Percentiles rank a stretch among this genome's conserved stretches.
Evolutionary conservation across 2,329 filamentous ascomycete genomes (phyloP).

Genomic region (Curvularia sp.): DNA sequence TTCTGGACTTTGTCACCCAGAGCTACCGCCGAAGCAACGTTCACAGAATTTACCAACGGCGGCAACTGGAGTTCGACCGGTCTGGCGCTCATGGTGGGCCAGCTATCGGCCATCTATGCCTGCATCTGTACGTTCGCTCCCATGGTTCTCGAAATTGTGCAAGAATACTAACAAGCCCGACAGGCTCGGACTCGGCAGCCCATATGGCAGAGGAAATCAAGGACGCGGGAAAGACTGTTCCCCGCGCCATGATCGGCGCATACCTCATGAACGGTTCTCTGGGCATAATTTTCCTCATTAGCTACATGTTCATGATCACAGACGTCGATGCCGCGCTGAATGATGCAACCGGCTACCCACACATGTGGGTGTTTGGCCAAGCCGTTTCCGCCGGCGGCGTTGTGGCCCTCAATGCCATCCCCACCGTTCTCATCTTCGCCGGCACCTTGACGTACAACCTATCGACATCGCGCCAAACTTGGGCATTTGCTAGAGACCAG

Average conservation of each 20-base stretch:
- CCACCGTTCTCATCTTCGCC: slow-evolving; percentile 40
- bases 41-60: slow-evolving; percentile 47
- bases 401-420: slow-evolving; percentile 41
- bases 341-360: slow-evolving; percentile 42
- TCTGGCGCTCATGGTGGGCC: slow-evolving; percentile 51
- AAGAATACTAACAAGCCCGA: slow-evolving; percentile 15
- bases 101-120: slow-evolving; percentile 48
- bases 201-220: slow-evolving; percentile 56
- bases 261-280: slow-evolving; percentile 51
- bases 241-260: slow-evolving; percentile 51
- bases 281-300: slow-evolving; percentile 46
- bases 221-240: slow-evolving; percentile 51
- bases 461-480: slow-evolving; percentile 45
- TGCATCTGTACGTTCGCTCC: slow-evolving; percentile 39
- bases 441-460: slow-evolving; percentile 43
- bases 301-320: slow-evolving; percentile 46
- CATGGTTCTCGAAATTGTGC: too few relatives aligned
- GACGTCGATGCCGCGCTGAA: slow-evolving; percentile 39
- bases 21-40: slow-evolving; percentile 38
- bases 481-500: slow-evolving; percentile 47
- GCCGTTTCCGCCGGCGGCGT: slow-evolving; percentile 38
- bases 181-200: slow-evolving; percentile 51
- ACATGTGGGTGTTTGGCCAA: slow-evolving; percentile 46
- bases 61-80: slow-evolving; percentile 52
- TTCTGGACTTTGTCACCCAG: slow-evolving; percentile 47